Evolutionary conservation across 139 green algal species (phyloP), one percentile per base, ranked within the genome.

Genomic region (Tetradesmus lagerheimii): DNA sequence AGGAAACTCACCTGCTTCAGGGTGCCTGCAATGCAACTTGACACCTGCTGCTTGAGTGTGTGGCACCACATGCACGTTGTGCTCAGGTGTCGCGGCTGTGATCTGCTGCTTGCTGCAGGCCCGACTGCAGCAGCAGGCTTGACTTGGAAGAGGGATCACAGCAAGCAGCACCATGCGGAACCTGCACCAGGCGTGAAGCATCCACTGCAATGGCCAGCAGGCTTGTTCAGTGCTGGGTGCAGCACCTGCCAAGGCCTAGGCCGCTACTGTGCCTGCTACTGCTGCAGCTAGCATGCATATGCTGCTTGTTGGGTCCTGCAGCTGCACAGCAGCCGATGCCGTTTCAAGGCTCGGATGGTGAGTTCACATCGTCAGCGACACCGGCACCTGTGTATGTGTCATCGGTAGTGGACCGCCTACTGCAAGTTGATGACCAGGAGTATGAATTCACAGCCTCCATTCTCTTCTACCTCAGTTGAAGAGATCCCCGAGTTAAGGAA

Each of bases 211-310:
- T 50, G 43, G 43, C 43, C 43, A 50, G 43, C 43, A 50, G 43
- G 8, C 43, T 14, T 8, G 43, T 50, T 4, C 43, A 50, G 43
- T 50, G 43, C 8, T 14, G 8, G 43, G 5, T 50, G 50, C 50
- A 64, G 50, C 50, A 64, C 41, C 79, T 85, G 23, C 4, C 27
- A 18, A 5, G 1, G 37, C 37, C 4, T 41, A 41, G 41, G 80
- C 80, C 67, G 80, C 80, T 86, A 45, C 80, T 71, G 80, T 41
- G 15, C 16, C 25, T 86, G 80, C 25, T 86, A 45, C 29, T 75
- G 45, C 80, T 37, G 80, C 3, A 34, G 34, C 81, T 77, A 4
- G 14, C 14, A 2, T 25, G 14, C 16, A 20, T 64, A 14, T 64
- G 50, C 50, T 64, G 50, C 50, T 64, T 27, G 15, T 12, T 57